These are phyloP conservation scores for Phytophthora cactorum DNA, from an alignment of 352 stramenopile species.

Conservation along the genomic window DNA sequence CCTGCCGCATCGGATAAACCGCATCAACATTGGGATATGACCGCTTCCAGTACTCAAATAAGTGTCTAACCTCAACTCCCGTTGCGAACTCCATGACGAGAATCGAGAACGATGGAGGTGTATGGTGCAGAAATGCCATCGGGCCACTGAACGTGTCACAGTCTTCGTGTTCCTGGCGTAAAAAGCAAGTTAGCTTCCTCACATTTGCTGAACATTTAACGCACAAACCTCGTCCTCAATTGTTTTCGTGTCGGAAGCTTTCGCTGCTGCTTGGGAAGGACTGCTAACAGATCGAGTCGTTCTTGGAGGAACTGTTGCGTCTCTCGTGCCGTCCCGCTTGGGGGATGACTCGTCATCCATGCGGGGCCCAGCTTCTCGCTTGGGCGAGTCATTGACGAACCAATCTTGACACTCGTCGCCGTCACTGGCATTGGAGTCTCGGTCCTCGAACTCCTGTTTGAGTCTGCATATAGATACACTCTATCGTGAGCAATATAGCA, in stretches of 20 bases:
- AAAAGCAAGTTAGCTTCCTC: neutral
- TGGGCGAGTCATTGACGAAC: slow-evolving; percentile 80
- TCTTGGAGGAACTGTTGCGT: slow-evolving; percentile 9
- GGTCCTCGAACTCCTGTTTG: slow-evolving; percentile 76
- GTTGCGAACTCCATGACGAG: slow-evolving; percentile 74
- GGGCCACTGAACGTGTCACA: slow-evolving; percentile 37
- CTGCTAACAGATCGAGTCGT: slow-evolving; percentile 24
- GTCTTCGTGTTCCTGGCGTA: slow-evolving; percentile 40
- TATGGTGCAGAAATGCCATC: slow-evolving; percentile 77
- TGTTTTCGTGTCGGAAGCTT: slow-evolving; percentile 29
- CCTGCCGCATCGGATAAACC: slow-evolving; percentile 7
- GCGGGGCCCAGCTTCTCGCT: slow-evolving; percentile 31
- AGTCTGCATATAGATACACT: slow-evolving; percentile 28
- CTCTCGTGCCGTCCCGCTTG: slow-evolving; percentile 25
- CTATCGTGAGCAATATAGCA: neutral
- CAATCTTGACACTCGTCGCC: slow-evolving; percentile 73
- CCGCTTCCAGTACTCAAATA: neutral
- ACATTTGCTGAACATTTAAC: neutral
- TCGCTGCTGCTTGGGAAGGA: slow-evolving; percentile 21
- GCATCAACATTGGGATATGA: too few relatives aligned
- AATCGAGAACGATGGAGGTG: slow-evolving; percentile 52
- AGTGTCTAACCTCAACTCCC: slow-evolving; percentile 44
- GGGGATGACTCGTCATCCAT: slow-evolving; percentile 34
- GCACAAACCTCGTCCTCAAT: slow-evolving; percentile 31
- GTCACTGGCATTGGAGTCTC: slow-evolving; percentile 56